A percentile compares a stretch with the other conserved stretches of the same genome.
These are phyloP conservation scores for Phaeosphaeria sp. DNA, from an alignment of 2,329 filamentous ascomycete species.

Conservation along the genomic window DNA sequence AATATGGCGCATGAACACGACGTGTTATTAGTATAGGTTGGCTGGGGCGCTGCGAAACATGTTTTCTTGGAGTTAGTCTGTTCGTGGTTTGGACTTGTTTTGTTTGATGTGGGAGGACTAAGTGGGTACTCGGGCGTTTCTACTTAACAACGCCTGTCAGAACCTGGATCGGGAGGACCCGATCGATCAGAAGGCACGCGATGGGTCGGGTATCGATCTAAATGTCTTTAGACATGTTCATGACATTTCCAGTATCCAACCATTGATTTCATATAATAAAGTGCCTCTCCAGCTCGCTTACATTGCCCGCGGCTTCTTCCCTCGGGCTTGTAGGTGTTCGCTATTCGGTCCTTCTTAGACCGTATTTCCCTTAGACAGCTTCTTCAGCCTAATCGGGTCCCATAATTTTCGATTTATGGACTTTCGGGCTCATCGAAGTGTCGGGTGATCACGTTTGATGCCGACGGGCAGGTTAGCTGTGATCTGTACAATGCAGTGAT, in stretches of 20 bases:
- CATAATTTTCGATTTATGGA: neutral
- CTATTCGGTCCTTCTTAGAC: neutral
- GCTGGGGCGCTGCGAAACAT: neutral
- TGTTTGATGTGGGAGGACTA: neutral
- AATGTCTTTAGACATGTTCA: neutral
- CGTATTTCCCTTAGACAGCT: neutral
- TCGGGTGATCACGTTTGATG: neutral
- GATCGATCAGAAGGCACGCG: neutral
- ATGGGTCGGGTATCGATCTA: neutral
- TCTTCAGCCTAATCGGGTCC: neutral
- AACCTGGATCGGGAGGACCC: neutral
- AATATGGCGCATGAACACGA: neutral
- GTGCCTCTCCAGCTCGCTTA: neutral
- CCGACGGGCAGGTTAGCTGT: neutral
- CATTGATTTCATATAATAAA: neutral
- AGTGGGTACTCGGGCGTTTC: neutral
- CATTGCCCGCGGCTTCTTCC: neutral
- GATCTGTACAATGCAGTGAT: neutral
- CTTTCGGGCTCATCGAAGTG: neutral
- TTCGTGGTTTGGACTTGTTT: neutral
- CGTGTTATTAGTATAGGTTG: neutral
- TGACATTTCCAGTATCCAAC: neutral
- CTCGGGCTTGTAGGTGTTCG: neutral
- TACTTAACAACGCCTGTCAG: neutral
- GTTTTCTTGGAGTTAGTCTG: neutral